Conservation (phyloP, 441 rosid species). For the Capsella rubella region DNA sequence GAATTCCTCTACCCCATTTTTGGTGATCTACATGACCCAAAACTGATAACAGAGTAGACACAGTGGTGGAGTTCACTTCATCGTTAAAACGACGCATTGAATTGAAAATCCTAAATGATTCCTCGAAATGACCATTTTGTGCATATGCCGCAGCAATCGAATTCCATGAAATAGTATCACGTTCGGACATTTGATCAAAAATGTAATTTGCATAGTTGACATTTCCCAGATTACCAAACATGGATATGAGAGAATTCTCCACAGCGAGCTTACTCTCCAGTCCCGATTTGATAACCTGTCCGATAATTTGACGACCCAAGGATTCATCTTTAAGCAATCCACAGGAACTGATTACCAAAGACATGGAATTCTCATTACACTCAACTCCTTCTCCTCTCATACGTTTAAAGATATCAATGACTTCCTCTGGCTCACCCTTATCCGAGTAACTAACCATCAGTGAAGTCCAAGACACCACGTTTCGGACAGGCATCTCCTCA, state of each 20-base stretch:
- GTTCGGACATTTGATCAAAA: conserved; percentile 62
- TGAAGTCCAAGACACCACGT: conserved; percentile 95
- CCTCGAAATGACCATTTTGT: conserved; percentile 58
- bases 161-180: conserved; percentile 88
- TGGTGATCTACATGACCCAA: conserved; percentile 63
- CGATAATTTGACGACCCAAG: conserved; percentile 69
- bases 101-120: conserved; percentile 55
- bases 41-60: conserved; percentile 67
- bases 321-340: conserved; percentile 57
- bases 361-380: conserved; percentile 74
- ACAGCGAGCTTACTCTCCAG: conserved; percentile 66
- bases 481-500: conserved; percentile 79
- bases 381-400: conserved; percentile 65
- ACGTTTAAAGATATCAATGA: conserved; percentile 51
- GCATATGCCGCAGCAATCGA: conserved; percentile 65
- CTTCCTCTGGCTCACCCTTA: conserved; percentile 59
- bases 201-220: conserved; percentile 55
- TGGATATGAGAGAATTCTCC: conserved; percentile 72
- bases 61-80: conserved; percentile 65
- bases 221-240: conserved; percentile 69
- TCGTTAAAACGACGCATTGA: conserved; percentile 61
- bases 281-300: conserved; percentile 65
- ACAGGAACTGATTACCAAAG: conserved; percentile 73
- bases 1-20: conserved; percentile 81
- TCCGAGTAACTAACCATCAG: conserved; percentile 77